Conservation (phyloP, 2,329 filamentous ascomycete genomes). For the Alternaria sp. region DNA sequence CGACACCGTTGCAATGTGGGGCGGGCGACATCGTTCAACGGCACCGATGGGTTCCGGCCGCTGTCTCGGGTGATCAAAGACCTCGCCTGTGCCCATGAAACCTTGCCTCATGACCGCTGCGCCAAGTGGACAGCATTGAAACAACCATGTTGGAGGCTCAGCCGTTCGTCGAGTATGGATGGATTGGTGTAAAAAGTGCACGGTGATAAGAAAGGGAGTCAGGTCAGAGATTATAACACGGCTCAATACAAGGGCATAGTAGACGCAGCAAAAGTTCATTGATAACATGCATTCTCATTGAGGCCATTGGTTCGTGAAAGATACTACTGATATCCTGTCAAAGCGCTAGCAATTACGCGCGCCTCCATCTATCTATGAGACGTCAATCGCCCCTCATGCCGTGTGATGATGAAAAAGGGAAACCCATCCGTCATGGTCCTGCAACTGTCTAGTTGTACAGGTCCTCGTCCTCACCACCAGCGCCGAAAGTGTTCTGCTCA, state of each 20-base stretch:
- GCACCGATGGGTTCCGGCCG: background rate
- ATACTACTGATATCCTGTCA: constrained; percentile 9
- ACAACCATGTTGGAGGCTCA: background rate
- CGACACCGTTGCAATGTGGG: background rate
- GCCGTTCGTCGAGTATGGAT: background rate
- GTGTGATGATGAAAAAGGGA: constrained; percentile 18
- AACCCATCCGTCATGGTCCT: constrained; percentile 24
- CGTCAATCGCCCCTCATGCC: constrained; percentile 12
- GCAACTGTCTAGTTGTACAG: constrained; percentile 80
- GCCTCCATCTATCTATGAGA: constrained; percentile 23
- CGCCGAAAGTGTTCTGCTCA: constrained; percentile 68
- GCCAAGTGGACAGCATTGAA: background rate
- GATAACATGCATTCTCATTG: constrained; percentile 18
- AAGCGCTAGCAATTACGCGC: constrained; percentile 19
- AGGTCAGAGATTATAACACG: background rate
- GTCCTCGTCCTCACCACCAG: constrained; percentile 92
- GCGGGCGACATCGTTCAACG: background rate
- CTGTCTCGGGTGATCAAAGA: background rate
- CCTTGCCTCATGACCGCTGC: background rate
- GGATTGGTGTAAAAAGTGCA: background rate
- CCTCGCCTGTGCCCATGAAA: background rate
- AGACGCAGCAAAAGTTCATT: background rate
- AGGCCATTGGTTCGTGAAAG: constrained; percentile 3
- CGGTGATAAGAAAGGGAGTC: background rate
- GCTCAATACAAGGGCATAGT: background rate